Evolutionary conservation across 371 early-diverging fungal species (phyloP).

Genomic region (Thermomucor indicae-seudaticae): DNA sequence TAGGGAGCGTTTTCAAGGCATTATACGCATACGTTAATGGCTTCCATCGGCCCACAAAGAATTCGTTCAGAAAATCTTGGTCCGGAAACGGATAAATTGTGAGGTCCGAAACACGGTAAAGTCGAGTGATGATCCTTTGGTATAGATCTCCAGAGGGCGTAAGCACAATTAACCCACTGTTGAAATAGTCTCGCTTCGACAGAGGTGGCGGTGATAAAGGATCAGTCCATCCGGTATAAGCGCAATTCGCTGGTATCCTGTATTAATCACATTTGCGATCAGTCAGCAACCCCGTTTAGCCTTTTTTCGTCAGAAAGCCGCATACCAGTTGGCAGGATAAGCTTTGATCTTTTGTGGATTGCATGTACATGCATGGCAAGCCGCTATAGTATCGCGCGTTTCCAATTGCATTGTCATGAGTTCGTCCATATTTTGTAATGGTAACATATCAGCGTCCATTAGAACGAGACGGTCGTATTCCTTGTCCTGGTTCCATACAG

Average conservation of each 20-base stretch:
- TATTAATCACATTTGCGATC: conserved; percentile 1
- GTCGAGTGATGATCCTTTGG: conserved; percentile 16
- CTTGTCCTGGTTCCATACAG: conserved; percentile 60
- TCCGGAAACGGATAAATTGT: conserved; percentile 39
- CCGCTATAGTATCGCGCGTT: conserved; percentile 21
- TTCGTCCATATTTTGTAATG: conserved; percentile 72
- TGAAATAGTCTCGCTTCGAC: conserved; percentile 33
- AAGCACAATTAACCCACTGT: conserved; percentile 45
- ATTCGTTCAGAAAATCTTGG: conserved; percentile 49
- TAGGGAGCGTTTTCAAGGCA: conserved; percentile 41
- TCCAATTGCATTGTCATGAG: conserved; percentile 35
- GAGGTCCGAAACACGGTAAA: conserved; percentile 15
- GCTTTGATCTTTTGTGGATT: conserved; percentile 28
- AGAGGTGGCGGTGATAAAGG: too few species aligned
- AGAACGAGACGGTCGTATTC: conserved; percentile 63
- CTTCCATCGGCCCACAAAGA: conserved; percentile 27
- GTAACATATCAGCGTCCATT: conserved; percentile 85
- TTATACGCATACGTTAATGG: conserved; percentile 45
- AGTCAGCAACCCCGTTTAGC: too few species aligned
- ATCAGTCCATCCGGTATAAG: conserved; percentile 22
- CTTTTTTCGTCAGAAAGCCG: background rate
- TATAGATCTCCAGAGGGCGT: conserved; percentile 29
- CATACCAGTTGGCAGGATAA: conserved; percentile 41
- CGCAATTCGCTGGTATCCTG: conserved; percentile 46
- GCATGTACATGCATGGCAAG: conserved; percentile 44